Evolutionary conservation across 257 asterid species (phyloP).

Genomic region (Echites panduratus): DNA sequence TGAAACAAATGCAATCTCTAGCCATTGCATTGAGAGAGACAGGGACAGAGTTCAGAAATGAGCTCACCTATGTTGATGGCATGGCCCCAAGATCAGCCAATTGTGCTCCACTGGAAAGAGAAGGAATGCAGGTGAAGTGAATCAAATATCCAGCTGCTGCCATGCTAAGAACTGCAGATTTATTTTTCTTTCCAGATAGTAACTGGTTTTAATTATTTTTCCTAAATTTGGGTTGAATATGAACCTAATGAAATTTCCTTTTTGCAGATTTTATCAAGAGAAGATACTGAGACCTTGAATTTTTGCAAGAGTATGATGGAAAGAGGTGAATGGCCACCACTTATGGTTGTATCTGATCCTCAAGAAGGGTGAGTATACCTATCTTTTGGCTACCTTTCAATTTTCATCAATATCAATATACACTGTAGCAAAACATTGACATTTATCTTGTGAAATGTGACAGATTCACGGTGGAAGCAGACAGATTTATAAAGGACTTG

Average conservation of each 20-base stretch:
- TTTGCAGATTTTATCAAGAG: slow-evolving; percentile 56
- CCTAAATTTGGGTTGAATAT: neutral
- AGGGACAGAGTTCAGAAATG: slow-evolving; percentile 58
- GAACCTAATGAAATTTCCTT: neutral
- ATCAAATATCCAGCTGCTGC: neutral
- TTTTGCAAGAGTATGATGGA: slow-evolving; percentile 80
- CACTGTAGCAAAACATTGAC: neutral
- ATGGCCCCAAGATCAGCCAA: slow-evolving; percentile 88
- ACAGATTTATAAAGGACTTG: slow-evolving; percentile 59
- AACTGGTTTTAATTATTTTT: neutral
- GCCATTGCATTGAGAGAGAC: slow-evolving; percentile 78
- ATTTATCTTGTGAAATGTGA: slow-evolving; percentile 10
- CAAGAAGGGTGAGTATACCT: slow-evolving; percentile 56
- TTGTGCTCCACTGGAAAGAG: slow-evolving; percentile 53
- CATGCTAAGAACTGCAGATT: neutral
- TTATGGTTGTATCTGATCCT: slow-evolving; percentile 78
- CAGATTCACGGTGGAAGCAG: slow-evolving; percentile 94
- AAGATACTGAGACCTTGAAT: slow-evolving; percentile 55
- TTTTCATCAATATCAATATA: neutral
- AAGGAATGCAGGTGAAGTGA: slow-evolving; percentile 76
- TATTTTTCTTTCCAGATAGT: neutral
- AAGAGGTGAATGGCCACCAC: slow-evolving; percentile 93
- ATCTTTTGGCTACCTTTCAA: neutral
- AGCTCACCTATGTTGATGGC: slow-evolving; percentile 59
- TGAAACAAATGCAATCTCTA: slow-evolving; percentile 88